Percentiles rank a stretch among this genome's conserved stretches.
Conservation (phyloP, 768 basidiomycete species). For the Amanita pallidorosea region DNA sequence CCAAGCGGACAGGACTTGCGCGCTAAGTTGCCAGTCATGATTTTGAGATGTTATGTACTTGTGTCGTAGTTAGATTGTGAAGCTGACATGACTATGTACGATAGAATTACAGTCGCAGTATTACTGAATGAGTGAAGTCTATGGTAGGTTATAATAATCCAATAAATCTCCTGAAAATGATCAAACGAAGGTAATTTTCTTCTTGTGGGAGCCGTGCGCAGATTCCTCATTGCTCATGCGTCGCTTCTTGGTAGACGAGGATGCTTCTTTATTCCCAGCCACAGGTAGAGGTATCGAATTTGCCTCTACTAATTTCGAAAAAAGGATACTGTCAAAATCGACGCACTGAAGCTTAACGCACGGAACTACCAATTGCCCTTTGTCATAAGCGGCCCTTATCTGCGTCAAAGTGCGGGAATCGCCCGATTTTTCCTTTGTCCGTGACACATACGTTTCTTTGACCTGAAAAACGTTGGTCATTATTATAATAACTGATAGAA, state of each 20-base stretch:
- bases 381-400: constrained; percentile 33
- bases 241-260: constrained; percentile 8
- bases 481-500: not conserved
- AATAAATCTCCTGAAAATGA: not conserved
- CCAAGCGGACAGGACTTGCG: constrained; percentile 18
- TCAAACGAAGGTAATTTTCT: constrained; percentile 2
- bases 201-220: not conserved
- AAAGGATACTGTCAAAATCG: constrained; percentile 32
- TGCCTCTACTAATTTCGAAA: constrained; percentile 15
- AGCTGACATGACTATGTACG: not conserved
- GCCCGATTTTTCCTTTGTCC: constrained; percentile 28
- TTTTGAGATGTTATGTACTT: not conserved
- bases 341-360: constrained; percentile 38
- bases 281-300: constrained; percentile 1
- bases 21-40: not conserved
- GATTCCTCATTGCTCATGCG: constrained; percentile 10
- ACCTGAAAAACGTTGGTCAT: constrained; percentile 15
- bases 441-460: constrained; percentile 23
- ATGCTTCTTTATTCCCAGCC: not conserved
- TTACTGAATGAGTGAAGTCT: not conserved
- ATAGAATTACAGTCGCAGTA: not conserved
- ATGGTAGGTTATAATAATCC: not conserved
- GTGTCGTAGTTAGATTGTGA: too few relatives aligned
- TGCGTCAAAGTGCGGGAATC: constrained; percentile 20
- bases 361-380: constrained; percentile 30